Conservation (phyloP, 208 protist species). For the Wallacemonas sp. region DNA sequence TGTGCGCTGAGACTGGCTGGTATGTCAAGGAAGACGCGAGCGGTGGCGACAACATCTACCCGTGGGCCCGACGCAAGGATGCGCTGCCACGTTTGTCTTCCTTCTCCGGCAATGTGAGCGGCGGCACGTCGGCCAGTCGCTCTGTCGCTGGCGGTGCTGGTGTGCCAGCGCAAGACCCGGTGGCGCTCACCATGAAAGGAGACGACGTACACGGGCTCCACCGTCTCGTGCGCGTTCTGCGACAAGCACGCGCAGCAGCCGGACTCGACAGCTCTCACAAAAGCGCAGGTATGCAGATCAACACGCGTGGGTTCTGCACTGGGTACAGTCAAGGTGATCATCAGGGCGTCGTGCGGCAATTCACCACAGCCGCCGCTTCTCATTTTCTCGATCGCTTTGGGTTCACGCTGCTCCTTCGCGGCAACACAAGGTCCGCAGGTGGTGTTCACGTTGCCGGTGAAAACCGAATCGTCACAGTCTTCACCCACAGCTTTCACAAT, state of each 20-base stretch:
- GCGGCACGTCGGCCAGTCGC: too few species aligned
- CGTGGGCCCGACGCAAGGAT: too few species aligned
- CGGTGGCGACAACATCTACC: too few species aligned
- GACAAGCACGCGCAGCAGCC: neutral
- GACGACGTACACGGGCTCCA: neutral
- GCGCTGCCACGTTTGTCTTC: too few species aligned
- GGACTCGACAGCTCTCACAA: neutral
- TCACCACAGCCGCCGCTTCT: conserved; percentile 42
- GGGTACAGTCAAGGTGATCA: conserved; percentile 22
- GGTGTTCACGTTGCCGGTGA: conserved; percentile 27
- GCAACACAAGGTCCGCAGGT: conserved; percentile 28
- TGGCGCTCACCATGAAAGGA: too few species aligned
- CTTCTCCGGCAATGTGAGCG: too few species aligned
- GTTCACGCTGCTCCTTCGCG: conserved; percentile 62
- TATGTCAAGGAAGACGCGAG: too few species aligned
- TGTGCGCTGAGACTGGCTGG: too few species aligned
- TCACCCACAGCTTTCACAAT: conserved; percentile 42
- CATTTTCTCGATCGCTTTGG: conserved; percentile 55
- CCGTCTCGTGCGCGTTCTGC: neutral
- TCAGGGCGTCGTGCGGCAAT: conserved; percentile 44
- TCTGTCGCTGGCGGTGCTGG: too few species aligned
- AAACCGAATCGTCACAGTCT: conserved; percentile 36
- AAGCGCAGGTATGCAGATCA: conserved; percentile 6
- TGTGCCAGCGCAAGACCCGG: too few species aligned
- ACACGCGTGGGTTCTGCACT: conserved; percentile 43